Evolutionary conservation across 2,329 filamentous ascomycete species (phyloP).

Genomic region (Venturiaceae sp.): DNA sequence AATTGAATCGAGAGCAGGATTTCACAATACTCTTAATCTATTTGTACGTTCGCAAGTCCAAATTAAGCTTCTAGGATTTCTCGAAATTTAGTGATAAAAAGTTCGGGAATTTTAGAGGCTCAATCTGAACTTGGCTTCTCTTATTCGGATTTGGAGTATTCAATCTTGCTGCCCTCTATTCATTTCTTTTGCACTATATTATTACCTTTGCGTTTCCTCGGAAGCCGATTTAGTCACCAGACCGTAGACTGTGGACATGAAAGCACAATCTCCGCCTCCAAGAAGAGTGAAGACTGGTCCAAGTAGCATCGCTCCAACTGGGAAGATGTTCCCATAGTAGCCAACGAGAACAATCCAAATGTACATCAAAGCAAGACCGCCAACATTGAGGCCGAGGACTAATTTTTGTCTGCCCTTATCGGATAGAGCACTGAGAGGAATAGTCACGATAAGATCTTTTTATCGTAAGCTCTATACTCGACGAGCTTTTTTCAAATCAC

Average conservation of each 20-base stretch:
- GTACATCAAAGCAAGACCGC: slow-evolving; percentile 6
- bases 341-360: slow-evolving; percentile 21
- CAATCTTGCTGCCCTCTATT: no score
- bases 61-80: no score
- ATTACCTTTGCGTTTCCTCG: neutral
- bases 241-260: slow-evolving; percentile 23
- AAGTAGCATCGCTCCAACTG: slow-evolving; percentile 20
- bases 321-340: slow-evolving; percentile 16
- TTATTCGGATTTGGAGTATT: no score
- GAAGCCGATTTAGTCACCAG: slow-evolving; percentile 21
- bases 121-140: no score
- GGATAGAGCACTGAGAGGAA: slow-evolving; percentile 1
- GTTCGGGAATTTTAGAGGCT: no score
- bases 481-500: slow-evolving; percentile 7
- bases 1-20: no score
- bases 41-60: no score
- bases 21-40: no score
- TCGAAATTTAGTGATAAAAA: no score
- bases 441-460: slow-evolving; percentile 7
- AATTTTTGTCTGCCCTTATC: neutral
- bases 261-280: slow-evolving; percentile 26
- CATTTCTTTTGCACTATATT: neutral
- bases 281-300: slow-evolving; percentile 21
- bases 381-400: slow-evolving; percentile 4
- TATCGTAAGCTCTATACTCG: neutral